Evolutionary conservation across 2,329 filamentous ascomycete genomes (phyloP).

Genomic region (Paecilomyces dactylethromorphus): DNA sequence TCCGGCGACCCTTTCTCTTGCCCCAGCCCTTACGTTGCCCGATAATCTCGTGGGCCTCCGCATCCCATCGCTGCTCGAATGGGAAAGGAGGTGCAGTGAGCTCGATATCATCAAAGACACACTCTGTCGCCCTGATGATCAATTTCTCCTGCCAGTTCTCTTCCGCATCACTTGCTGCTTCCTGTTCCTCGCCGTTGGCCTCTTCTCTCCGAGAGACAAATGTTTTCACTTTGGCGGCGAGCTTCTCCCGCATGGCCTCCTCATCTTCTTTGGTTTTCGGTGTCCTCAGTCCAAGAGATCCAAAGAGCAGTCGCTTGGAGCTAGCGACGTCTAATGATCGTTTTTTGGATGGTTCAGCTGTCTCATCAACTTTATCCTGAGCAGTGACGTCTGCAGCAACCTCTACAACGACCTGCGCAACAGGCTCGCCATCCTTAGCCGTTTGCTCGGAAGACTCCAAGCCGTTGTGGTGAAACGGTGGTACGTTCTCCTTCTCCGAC

Average conservation of each 20-base stretch:
- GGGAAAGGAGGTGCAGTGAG: slow-evolving; percentile 13
- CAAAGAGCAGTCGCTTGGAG: slow-evolving; percentile 63
- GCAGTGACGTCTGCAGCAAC: neutral
- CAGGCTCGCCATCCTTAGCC: too few species aligned
- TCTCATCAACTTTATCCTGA: neutral
- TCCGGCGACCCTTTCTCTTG: slow-evolving; percentile 47
- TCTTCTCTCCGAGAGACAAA: slow-evolving; percentile 19
- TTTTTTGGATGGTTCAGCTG: slow-evolving; percentile 17
- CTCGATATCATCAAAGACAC: slow-evolving; percentile 48
- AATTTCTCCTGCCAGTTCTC: slow-evolving; percentile 71
- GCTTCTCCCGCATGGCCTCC: slow-evolving; percentile 52
- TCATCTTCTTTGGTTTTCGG: slow-evolving; percentile 65
- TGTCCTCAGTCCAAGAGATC: slow-evolving; percentile 61
- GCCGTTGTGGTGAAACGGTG: slow-evolving; percentile 5
- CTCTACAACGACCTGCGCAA: too few species aligned
- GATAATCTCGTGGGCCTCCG: slow-evolving; percentile 54
- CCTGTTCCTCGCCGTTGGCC: slow-evolving; percentile 15
- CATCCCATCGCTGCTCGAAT: slow-evolving; percentile 73
- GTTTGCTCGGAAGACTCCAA: neutral
- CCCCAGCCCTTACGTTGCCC: slow-evolving; percentile 28
- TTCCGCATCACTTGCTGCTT: slow-evolving; percentile 40
- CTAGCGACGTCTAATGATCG: slow-evolving; percentile 53
- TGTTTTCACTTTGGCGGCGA: slow-evolving; percentile 49
- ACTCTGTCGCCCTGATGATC: slow-evolving; percentile 73
- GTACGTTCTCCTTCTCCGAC: slow-evolving; percentile 24